A percentile compares a stretch with the other conserved stretches of the same genome.
Conservation (phyloP, 2,329 filamentous ascomycete species). For the Metarhizium brunneum region DNA sequence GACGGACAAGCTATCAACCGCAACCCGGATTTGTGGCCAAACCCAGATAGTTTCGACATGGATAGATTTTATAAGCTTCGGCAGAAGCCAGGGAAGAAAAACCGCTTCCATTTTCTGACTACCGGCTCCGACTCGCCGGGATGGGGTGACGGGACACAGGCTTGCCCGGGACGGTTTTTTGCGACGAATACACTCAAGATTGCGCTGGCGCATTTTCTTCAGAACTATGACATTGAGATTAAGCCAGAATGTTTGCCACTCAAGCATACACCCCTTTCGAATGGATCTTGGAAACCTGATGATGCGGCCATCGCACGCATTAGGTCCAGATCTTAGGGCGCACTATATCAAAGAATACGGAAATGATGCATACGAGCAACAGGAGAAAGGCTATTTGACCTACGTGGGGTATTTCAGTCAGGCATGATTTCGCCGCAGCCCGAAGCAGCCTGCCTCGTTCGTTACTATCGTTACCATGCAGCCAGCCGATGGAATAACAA, state of each 20-base stretch:
- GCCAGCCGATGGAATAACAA: too few relatives aligned
- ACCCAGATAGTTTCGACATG: constrained; percentile 13
- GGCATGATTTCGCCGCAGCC: too few relatives aligned
- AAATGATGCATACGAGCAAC: too few relatives aligned
- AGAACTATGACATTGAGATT: constrained; percentile 14
- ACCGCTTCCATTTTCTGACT: constrained; percentile 11
- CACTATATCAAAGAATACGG: too few relatives aligned
- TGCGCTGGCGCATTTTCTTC: constrained; percentile 11
- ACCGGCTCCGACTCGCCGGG: constrained; percentile 10
- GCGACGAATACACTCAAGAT: constrained; percentile 16
- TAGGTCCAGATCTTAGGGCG: too few relatives aligned
- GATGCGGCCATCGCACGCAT: too few relatives aligned
- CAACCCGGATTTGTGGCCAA: constrained; percentile 10
- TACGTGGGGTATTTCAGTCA: too few relatives aligned
- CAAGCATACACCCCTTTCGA: constrained; percentile 4
- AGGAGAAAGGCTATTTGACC: too few relatives aligned
- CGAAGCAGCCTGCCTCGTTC: too few relatives aligned
- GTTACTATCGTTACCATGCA: too few relatives aligned
- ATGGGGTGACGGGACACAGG: constrained; percentile 18
- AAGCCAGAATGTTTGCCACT: constrained; percentile 3
- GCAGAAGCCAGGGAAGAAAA: constrained; percentile 10
- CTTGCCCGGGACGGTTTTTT: constrained; percentile 15
- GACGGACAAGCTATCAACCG: constrained; percentile 12
- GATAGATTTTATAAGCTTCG: constrained; percentile 11
- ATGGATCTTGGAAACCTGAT: constrained; percentile 16